phyloP scores from a whole-genome alignment of 352 stramenopile genomes.

The Pythium monospermum region DNA sequence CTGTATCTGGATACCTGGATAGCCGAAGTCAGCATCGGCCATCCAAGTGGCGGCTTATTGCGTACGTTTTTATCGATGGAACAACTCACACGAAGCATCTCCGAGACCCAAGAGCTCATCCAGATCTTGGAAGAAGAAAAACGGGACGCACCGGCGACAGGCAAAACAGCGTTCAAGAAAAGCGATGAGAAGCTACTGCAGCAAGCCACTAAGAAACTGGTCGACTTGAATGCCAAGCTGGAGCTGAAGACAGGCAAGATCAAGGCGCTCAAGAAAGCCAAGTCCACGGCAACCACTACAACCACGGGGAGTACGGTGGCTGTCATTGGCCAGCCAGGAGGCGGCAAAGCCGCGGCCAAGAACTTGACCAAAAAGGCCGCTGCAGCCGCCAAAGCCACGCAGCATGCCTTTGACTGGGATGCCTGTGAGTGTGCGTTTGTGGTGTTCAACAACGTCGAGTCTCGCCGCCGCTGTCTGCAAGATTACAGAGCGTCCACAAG shows the following conservation, averaged over 20 bases:
- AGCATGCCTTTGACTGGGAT: constrained; percentile 46
- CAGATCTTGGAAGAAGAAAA: constrained; percentile 50
- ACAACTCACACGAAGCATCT: constrained; percentile 52
- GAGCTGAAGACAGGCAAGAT: constrained; percentile 51
- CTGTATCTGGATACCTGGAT: constrained; percentile 85
- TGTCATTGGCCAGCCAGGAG: constrained; percentile 1
- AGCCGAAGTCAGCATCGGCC: constrained; percentile 77
- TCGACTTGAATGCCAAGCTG: constrained; percentile 26
- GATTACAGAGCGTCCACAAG: constrained; percentile 65
- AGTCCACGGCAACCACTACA: constrained; percentile 1
- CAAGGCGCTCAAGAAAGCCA: constrained; percentile 47
- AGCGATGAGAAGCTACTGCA: constrained; percentile 20
- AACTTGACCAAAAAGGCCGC: constrained; percentile 22
- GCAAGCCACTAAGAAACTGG: constrained; percentile 11
- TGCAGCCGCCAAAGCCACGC: constrained; percentile 4
- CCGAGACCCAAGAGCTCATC: constrained; percentile 46
- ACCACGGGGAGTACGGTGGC: constrained; percentile 4
- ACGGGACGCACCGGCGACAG: constrained; percentile 12
- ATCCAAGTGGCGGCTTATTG: constrained; percentile 69
- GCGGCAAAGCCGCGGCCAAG: constrained; percentile 21
- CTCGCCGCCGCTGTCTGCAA: constrained; percentile 53
- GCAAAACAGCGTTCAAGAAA: constrained; percentile 12
- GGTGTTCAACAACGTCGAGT: constrained; percentile 87
- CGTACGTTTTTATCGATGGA: constrained; percentile 71
- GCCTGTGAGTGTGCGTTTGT: constrained; percentile 81